Conservation (phyloP, 306 rosid genomes). For the Amphicarpaea edgeworthii region DNA sequence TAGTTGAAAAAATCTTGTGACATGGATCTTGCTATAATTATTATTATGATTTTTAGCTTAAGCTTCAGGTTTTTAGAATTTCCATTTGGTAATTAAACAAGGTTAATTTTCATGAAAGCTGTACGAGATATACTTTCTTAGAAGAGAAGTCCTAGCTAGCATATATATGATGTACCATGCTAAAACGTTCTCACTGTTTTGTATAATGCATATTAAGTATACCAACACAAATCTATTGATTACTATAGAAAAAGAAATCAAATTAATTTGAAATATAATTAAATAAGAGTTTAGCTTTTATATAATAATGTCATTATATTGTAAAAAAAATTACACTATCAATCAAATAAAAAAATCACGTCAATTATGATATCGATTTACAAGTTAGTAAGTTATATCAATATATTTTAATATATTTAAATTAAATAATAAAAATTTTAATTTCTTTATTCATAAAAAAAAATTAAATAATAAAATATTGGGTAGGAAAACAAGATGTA, state of each 20-base stretch:
- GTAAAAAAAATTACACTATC: too few species aligned
- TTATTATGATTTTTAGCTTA: neutral
- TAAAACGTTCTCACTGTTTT: constrained; percentile 1
- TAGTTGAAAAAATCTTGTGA: constrained; percentile 29
- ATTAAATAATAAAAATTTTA: too few species aligned
- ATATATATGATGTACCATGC: neutral
- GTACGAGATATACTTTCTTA: constrained; percentile 18
- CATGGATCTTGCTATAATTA: constrained; percentile 12
- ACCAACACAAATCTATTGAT: neutral
- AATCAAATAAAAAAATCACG: too few species aligned
- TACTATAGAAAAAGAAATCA: neutral
- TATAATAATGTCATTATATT: neutral
- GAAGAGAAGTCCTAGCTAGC: constrained; percentile 6
- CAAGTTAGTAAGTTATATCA: too few species aligned
- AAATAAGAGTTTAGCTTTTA: neutral
- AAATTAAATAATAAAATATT: neutral
- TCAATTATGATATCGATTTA: too few species aligned
- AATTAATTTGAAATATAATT: constrained; percentile 10
- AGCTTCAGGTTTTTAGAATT: neutral
- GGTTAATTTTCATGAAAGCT: constrained; percentile 25
- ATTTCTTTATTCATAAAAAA: too few species aligned
- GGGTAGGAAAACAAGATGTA: constrained; percentile 15
- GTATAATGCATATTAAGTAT: neutral
- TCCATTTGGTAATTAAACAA: neutral
- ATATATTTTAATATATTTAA: too few species aligned